Evolutionary conservation across 176 grass and related monocot genomes (phyloP).

Genomic region (Zizania latifolia): DNA sequence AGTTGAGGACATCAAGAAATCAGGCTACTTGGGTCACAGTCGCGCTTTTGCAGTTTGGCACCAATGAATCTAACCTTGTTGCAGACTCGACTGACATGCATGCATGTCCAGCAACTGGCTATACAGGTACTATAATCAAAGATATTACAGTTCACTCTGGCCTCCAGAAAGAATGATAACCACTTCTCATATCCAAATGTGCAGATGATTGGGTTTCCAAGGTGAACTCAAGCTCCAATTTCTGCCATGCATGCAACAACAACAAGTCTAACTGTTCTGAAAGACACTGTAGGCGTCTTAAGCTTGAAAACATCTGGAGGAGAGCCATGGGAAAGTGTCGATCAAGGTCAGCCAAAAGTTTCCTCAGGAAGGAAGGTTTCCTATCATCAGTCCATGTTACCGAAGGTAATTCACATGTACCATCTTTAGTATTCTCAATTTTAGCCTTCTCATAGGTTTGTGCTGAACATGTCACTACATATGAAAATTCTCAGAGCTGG

Average conservation of each 20-base stretch:
- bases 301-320: slow-evolving; percentile 88
- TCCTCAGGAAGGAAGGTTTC: slow-evolving; percentile 81
- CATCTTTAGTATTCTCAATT: slow-evolving; percentile 13
- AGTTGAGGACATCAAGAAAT: slow-evolving; percentile 92
- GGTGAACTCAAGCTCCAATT: slow-evolving; percentile 56
- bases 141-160: neutral
- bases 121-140: slow-evolving; percentile 51
- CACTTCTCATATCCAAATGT: slow-evolving; percentile 15
- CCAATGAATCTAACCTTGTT: slow-evolving; percentile 54
- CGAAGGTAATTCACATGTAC: slow-evolving; percentile 59
- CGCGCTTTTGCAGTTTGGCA: slow-evolving; percentile 94
- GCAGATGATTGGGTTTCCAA: slow-evolving; percentile 78
- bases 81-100: slow-evolving; percentile 52
- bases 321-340: slow-evolving; percentile 70
- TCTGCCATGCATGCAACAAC: slow-evolving; percentile 71
- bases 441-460: slow-evolving; percentile 8
- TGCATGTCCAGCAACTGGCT: slow-evolving; percentile 47
- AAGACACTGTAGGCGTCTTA: slow-evolving; percentile 66
- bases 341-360: slow-evolving; percentile 80
- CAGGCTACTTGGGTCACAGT: slow-evolving; percentile 97
- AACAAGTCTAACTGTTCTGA: slow-evolving; percentile 84
- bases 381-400: slow-evolving; percentile 73
- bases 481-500: slow-evolving; percentile 63
- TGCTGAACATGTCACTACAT: slow-evolving; percentile 14
- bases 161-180: neutral